phyloP scores from a whole-genome alignment of 805 yeast species.

The Candida sithepensis region DNA sequence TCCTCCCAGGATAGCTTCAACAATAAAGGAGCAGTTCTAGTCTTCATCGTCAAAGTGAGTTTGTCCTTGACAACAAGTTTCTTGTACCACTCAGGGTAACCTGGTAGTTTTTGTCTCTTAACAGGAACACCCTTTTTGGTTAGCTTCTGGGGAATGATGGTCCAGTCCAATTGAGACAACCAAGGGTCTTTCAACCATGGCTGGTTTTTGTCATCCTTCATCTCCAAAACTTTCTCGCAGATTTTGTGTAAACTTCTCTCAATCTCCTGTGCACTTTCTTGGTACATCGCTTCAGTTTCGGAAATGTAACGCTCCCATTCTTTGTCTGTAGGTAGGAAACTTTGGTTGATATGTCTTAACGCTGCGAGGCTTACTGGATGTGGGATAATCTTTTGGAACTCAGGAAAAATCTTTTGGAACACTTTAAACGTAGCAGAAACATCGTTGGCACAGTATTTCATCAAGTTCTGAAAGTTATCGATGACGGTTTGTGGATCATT shows the following conservation, averaged over 20 bases:
- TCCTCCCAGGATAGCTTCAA: conserved; percentile 83
- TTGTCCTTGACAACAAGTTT: conserved; percentile 40
- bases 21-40: conserved; percentile 74
- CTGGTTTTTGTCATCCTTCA: conserved; percentile 40
- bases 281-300: conserved; percentile 64
- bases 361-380: conserved; percentile 96
- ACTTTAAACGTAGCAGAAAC: conserved; percentile 73
- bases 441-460: conserved; percentile 83
- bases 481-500: conserved; percentile 50
- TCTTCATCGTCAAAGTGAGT: conserved; percentile 61
- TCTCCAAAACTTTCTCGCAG: conserved; percentile 54
- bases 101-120: conserved; percentile 78
- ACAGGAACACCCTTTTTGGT: conserved; percentile 68
- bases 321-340: conserved; percentile 72
- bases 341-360: conserved; percentile 64
- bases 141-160: conserved; percentile 50
- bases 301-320: conserved; percentile 73
- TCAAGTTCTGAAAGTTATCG: conserved; percentile 55
- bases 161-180: conserved; percentile 90
- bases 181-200: conserved; percentile 69
- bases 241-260: conserved; percentile 54
- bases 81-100: conserved; percentile 92
- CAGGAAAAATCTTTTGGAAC: conserved; percentile 64
- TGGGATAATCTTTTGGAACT: conserved; percentile 65
- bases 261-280: conserved; percentile 52